Conservation (phyloP, 2,329 filamentous ascomycete species). For the Nothomitra cinnamomea region DNA sequence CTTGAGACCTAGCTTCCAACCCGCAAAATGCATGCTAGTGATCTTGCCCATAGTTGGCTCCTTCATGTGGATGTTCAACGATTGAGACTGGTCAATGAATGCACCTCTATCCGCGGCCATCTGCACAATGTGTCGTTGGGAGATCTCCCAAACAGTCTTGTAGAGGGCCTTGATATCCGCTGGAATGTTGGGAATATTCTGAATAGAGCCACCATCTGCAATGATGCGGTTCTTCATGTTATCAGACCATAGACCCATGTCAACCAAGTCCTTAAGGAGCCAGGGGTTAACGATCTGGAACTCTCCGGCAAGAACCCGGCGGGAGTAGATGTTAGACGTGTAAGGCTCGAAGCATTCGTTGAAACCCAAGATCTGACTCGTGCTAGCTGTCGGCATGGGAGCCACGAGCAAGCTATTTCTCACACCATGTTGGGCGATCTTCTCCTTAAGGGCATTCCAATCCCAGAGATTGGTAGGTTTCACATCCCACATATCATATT, state of each 20-base stretch:
- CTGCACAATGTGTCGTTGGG: conserved; percentile 84
- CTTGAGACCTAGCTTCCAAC: conserved; percentile 98
- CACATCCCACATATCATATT: conserved; percentile 98
- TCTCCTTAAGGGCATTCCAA: conserved; percentile 73
- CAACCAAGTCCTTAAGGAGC: conserved; percentile 93
- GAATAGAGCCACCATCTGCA: conserved; percentile 84
- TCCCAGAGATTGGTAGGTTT: conserved; percentile 93
- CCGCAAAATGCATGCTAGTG: conserved; percentile 97
- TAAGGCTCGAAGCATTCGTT: conserved; percentile 99
- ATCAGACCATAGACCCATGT: conserved; percentile 96
- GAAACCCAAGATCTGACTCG: conserved; percentile 94
- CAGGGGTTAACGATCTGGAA: conserved; percentile 99
- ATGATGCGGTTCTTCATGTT: conserved; percentile 99
- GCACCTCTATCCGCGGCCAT: conserved; percentile 98
- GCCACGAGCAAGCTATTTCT: conserved; percentile 92
- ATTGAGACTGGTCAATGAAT: conserved; percentile 98
- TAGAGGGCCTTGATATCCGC: conserved; percentile 91
- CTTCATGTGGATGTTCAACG: conserved; percentile 98
- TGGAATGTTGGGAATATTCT: conserved; percentile 93
- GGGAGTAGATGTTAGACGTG: conserved; percentile 98
- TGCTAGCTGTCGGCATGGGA: conserved; percentile 95
- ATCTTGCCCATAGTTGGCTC: conserved; percentile 99
- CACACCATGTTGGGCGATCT: conserved; percentile 83
- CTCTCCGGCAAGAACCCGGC: conserved; percentile 90
- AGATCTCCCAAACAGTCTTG: conserved; percentile 99